Evolutionary conservation across 805 yeast genomes (phyloP).

Genomic region (Kodamaea restingae): DNA sequence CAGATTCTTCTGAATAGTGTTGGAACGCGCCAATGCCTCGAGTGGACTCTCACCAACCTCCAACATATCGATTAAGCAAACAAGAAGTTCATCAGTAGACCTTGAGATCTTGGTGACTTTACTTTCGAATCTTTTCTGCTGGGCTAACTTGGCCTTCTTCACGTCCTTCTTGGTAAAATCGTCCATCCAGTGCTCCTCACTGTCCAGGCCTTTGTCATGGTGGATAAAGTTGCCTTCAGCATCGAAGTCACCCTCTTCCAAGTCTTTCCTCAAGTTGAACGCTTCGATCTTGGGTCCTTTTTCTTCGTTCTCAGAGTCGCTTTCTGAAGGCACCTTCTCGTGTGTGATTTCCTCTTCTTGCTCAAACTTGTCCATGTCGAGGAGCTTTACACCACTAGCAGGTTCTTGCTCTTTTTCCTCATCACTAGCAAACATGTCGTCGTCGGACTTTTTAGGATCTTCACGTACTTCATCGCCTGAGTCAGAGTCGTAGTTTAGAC

Average conservation of each 20-base stretch:
- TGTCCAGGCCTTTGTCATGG: slow-evolving; percentile 29
- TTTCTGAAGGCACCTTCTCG: slow-evolving; percentile 11
- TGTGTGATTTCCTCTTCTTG: slow-evolving; percentile 12
- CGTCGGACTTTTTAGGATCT: slow-evolving; percentile 17
- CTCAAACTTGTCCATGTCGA: slow-evolving; percentile 39
- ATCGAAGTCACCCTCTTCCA: slow-evolving; percentile 57
- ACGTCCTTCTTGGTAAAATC: slow-evolving; percentile 35
- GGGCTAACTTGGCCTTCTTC: slow-evolving; percentile 40
- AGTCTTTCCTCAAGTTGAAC: slow-evolving; percentile 56
- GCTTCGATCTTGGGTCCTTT: slow-evolving; percentile 52
- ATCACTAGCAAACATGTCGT: slow-evolving; percentile 43
- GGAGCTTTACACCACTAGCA: slow-evolving; percentile 11
- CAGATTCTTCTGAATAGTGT: slow-evolving; percentile 19
- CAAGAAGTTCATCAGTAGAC: slow-evolving; percentile 16
- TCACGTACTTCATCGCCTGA: slow-evolving; percentile 15
- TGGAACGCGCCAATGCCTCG: slow-evolving; percentile 49
- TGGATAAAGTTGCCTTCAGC: slow-evolving; percentile 55
- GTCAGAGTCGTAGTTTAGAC: slow-evolving; percentile 24
- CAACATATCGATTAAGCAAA: slow-evolving; percentile 37
- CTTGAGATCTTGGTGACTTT: slow-evolving; percentile 13
- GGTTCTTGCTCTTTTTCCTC: slow-evolving; percentile 11
- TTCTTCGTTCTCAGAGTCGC: slow-evolving; percentile 6
- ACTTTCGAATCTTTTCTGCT: slow-evolving; percentile 15
- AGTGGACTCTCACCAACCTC: slow-evolving; percentile 59
- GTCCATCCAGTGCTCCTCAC: slow-evolving; percentile 32